Conservation (phyloP, 225 moss, liverwort and hornwort genomes). For the Rhytidiadelphus loreus region DNA sequence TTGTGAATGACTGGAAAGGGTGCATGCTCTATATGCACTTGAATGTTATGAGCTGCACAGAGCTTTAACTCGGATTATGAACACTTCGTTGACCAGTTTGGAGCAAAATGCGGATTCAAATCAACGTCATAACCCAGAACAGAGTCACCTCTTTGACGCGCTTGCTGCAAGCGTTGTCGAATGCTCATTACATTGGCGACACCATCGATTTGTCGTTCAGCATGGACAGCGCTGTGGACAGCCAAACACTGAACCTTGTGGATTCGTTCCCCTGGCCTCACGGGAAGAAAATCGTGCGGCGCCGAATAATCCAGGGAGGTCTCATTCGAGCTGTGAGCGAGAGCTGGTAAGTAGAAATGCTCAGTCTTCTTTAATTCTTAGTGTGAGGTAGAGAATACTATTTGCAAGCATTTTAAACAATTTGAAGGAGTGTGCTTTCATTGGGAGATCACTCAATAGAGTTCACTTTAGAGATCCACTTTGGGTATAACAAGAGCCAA, state of each 20-base stretch:
- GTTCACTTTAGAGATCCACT: neutral
- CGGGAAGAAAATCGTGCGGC: constrained; percentile 36
- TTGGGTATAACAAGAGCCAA: neutral
- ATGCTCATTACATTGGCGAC: constrained; percentile 46
- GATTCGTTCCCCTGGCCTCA: constrained; percentile 36
- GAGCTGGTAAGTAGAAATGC: constrained; percentile 34
- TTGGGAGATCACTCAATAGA: neutral
- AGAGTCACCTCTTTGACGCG: constrained; percentile 20
- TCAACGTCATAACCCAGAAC: constrained; percentile 53
- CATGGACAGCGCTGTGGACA: constrained; percentile 48
- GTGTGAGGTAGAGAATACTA: neutral
- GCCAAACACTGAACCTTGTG: constrained; percentile 18
- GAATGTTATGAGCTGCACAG: neutral
- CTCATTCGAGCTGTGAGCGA: constrained; percentile 55
- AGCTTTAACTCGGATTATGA: neutral
- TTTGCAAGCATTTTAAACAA: neutral
- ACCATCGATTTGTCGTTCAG: constrained; percentile 41
- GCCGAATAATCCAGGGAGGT: constrained; percentile 52
- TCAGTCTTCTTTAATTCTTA: neutral
- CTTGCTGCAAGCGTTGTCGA: constrained; percentile 30
- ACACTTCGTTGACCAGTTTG: constrained; percentile 17
- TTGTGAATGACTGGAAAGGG: neutral
- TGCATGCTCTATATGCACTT: neutral
- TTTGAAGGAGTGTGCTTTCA: neutral
- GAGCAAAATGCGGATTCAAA: constrained; percentile 47